Conservation (phyloP, 768 basidiomycete genomes). For the Dioszegia aurantiaca region DNA sequence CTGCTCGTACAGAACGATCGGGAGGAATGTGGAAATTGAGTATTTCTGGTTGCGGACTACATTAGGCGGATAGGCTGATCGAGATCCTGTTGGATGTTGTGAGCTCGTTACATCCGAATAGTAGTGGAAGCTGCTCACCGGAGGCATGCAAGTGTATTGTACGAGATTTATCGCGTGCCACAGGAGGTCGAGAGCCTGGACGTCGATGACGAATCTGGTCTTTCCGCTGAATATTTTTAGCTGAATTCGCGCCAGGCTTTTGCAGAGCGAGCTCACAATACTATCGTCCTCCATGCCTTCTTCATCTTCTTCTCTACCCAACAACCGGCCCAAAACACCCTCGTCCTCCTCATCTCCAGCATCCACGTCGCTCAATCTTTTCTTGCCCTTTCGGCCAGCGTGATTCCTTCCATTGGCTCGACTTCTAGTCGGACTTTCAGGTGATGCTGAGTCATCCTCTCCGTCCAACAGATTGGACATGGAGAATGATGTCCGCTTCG, state of each 20-base stretch:
- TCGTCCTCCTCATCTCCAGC: constrained; percentile 26
- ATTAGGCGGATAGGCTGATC: constrained; percentile 64
- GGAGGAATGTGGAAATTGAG: constrained; percentile 92
- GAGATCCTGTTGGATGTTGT: constrained; percentile 10
- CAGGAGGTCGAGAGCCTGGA: constrained; percentile 11
- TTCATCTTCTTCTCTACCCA: constrained; percentile 20
- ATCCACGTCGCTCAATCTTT: constrained; percentile 37
- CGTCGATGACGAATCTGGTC: background rate
- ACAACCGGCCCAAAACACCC: constrained; percentile 27
- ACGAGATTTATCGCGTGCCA: constrained; percentile 36
- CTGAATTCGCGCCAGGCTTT: background rate
- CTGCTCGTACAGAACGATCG: constrained; percentile 95
- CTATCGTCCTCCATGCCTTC: constrained; percentile 2
- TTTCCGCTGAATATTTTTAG: background rate
- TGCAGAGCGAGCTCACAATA: background rate
- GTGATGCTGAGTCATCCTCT: background rate
- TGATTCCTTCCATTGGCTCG: background rate
- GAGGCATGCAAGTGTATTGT: constrained; percentile 34
- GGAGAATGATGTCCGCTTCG: constrained; percentile 29
- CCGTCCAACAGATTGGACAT: background rate
- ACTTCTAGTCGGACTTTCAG: background rate
- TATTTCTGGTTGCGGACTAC: constrained; percentile 97
- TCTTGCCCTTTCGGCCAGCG: constrained; percentile 28
- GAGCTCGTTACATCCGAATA: background rate
- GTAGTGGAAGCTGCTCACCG: constrained; percentile 15